Base-by-base conservation (phyloP, 2,329 filamentous ascomycete genomes). In the Cladosporium cucumerinum region DNA sequence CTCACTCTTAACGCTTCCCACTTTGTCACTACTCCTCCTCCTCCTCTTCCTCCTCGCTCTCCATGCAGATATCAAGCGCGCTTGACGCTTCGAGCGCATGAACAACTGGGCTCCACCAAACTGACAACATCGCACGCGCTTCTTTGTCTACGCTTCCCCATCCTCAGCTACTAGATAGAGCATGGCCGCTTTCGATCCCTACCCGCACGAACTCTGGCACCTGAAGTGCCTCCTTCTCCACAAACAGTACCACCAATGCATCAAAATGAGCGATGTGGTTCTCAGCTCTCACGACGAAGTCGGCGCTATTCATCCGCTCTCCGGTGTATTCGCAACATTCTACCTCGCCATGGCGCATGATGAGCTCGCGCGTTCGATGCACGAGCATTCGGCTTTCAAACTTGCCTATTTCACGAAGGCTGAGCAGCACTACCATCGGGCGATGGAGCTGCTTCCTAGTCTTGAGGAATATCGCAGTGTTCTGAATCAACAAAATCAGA, bases 271-370 rank as follows among this genome's bases (percentile, higher is more conserved):
- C 64, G 69, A 69, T 64, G 66, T 71, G 25, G 21, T 71, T n/a
- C 67, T 75, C 23, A 65, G 66, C 51, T 57, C 66, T 10, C 49
- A 43, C 21, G 51, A 57, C 39, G 28, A 57, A 8, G 52, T 32
- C 51, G 60, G 18, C 7, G 23, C 16, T 12, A n/a, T 59, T 1
- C 46, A 64, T 6, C 70, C 70, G 2, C 60, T 74, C 46, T 70
- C 70, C 16, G 65, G 70, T 14, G 60, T 69, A 5, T 82, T 78
- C 68, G 74, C 83, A 46, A 75, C 76, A 65, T 82, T 83, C 70
- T 83, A 83, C 71, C 74, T 75, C 11, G 82, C 78, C 3, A 72
- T 81, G 11, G 80, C 76, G 28, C 79, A 81, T 65, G 82, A 84
- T 65, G 75, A 76, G 4, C 74, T 83, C n/a, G 82, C 80, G 3